A percentile compares a stretch with the other conserved stretches of the same genome.
Conservation (phyloP, 257 asterid genomes). For the Nicotiana tomentosiformis region DNA sequence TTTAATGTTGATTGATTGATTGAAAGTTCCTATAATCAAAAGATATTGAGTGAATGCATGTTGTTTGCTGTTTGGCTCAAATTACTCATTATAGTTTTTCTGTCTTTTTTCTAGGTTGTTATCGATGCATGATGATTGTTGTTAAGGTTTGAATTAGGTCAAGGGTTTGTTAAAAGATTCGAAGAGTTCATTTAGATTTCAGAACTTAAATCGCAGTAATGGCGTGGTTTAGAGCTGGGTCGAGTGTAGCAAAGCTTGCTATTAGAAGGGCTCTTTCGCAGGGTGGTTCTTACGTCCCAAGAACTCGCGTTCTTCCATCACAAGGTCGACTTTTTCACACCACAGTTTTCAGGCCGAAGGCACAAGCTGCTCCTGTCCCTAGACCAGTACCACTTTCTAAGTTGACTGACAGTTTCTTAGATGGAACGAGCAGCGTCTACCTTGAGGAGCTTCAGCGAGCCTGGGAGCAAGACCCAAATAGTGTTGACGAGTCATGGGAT, state of each 20-base stretch:
- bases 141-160: constrained; percentile 7
- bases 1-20: background rate
- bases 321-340: constrained; percentile 18
- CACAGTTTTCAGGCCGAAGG: constrained; percentile 18
- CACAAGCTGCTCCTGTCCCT: constrained; percentile 29
- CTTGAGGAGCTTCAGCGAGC: constrained; percentile 37
- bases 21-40: background rate
- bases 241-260: constrained; percentile 27
- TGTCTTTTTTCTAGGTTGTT: background rate
- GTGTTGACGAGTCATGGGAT: constrained; percentile 35
- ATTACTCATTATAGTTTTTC: background rate
- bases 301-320: constrained; percentile 16
- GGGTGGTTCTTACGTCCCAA: constrained; percentile 12
- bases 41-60: background rate
- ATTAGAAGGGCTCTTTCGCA: constrained; percentile 25
- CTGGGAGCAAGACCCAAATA: constrained; percentile 34
- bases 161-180: constrained; percentile 2
- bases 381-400: constrained; percentile 30
- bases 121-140: background rate
- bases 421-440: constrained; percentile 35
- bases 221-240: constrained; percentile 31
- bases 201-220: constrained; percentile 1
- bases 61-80: background rate
- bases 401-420: constrained; percentile 31
- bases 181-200: constrained; percentile 3